Conservation (phyloP, 1,139 yeast genomes). For the Debaryomyces subglobosus region DNA sequence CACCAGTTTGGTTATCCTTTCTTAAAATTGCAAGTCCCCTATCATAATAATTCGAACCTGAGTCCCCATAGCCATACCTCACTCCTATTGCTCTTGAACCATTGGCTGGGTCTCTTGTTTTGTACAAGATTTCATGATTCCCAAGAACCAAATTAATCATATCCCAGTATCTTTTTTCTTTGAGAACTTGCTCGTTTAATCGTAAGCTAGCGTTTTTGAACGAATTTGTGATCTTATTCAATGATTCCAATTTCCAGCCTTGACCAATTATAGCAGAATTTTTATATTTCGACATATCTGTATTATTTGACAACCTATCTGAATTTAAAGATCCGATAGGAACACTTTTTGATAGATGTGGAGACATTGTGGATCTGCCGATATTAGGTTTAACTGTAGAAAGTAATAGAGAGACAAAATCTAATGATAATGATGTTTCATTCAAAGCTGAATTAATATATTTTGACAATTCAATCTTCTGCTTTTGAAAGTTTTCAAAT, state of each 20-base stretch:
- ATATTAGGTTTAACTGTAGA: constrained; percentile 85
- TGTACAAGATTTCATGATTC: constrained; percentile 72
- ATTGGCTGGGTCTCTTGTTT: constrained; percentile 56
- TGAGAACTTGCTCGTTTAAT: constrained; percentile 55
- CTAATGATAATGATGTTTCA: constrained; percentile 86
- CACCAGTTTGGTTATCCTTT: constrained; percentile 38
- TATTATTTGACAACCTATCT: constrained; percentile 47
- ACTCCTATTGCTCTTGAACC: constrained; percentile 65
- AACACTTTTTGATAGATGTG: constrained; percentile 75
- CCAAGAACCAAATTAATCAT: constrained; percentile 53
- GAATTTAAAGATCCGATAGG: constrained; percentile 82
- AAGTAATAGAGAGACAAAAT: constrained; percentile 79
- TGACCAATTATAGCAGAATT: constrained; percentile 57
- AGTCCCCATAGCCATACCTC: constrained; percentile 88
- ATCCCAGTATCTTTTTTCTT: constrained; percentile 78
- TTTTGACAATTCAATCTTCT: constrained; percentile 58
- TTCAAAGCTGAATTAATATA: constrained; percentile 73
- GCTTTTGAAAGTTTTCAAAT: constrained; percentile 54
- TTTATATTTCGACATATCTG: constrained; percentile 21
- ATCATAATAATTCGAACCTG: constrained; percentile 78
- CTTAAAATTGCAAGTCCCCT: constrained; percentile 74
- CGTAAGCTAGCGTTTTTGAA: constrained; percentile 56
- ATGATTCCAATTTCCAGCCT: constrained; percentile 85
- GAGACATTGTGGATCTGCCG: constrained; percentile 86
- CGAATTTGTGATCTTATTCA: constrained; percentile 56